Evolutionary conservation across 495 filamentous ascomycete genomes (phyloP).

Genomic region (Aspergillus saccharolyticus): DNA sequence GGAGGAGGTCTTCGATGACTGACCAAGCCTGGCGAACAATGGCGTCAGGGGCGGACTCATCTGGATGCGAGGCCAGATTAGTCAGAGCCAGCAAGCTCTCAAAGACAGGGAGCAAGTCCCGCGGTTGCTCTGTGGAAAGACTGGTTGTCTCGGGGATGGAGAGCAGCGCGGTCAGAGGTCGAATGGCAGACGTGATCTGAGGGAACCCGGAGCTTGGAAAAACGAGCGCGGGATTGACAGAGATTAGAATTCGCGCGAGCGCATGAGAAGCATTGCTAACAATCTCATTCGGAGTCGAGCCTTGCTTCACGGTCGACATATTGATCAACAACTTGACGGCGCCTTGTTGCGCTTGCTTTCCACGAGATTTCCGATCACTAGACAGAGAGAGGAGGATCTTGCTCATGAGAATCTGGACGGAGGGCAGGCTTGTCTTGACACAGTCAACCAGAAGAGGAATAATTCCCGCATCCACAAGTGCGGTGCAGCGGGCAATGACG

Average conservation of each 20-base stretch:
- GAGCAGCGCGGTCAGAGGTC: constrained; percentile 71
- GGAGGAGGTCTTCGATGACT: constrained; percentile 73
- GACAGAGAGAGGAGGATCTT: constrained; percentile 72
- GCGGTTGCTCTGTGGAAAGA: constrained; percentile 52
- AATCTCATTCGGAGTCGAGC: constrained; percentile 36
- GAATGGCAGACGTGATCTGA: constrained; percentile 69
- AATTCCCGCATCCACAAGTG: constrained; percentile 67
- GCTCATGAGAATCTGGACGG: constrained; percentile 61
- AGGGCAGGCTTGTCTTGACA: constrained; percentile 60
- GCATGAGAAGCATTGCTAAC: constrained; percentile 71
- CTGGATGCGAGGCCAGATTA: constrained; percentile 78
- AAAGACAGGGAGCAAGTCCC: constrained; percentile 83
- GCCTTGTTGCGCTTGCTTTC: constrained; percentile 82
- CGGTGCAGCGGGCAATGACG: constrained; percentile 70
- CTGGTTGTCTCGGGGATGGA: constrained; percentile 38
- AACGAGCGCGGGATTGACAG: constrained; percentile 76
- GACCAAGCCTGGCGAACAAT: constrained; percentile 71
- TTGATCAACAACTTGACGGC: constrained; percentile 77
- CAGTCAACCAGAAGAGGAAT: constrained; percentile 69
- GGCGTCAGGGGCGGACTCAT: constrained; percentile 58
- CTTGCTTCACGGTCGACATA: constrained; percentile 54
- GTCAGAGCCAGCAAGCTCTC: constrained; percentile 88
- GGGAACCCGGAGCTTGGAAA: constrained; percentile 73
- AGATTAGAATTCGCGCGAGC: constrained; percentile 87
- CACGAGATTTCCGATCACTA: constrained; percentile 63